Evolutionary conservation across 225 moss, liverwort and hornwort species (phyloP), one percentile per base, ranked within the genome.

Genomic region (Neckera pumila): DNA sequence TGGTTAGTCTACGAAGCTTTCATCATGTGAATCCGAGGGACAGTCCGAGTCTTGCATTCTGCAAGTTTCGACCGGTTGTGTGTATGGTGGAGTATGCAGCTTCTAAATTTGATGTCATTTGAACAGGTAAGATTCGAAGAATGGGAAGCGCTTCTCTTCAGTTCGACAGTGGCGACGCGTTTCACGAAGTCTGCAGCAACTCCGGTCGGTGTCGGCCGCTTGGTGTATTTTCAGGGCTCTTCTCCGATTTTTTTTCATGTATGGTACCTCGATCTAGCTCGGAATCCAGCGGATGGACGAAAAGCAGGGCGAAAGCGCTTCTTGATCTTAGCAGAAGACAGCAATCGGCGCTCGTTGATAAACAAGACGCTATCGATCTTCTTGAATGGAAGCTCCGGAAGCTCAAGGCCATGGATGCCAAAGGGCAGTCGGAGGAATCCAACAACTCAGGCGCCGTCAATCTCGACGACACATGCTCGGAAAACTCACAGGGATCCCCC

Each of bases 331-430:
- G 94, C 69, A 93, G 92, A 75, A 86, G 93, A 49, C 97, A 98
- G 87, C 95, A 97, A 45, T 93, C 90, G 30, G 97, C 97, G 11
- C 91, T 97, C 62, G 91, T 95, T 31, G 93, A 96, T 73, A 96
- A 97, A 80, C 96, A 98, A 80, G 96, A 96, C 30, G 95, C 95
- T 5, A 98, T 98, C 36, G 96, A 96, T 88, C 80, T 98, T 81
- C 90, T 98, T 19, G 94, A 98, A 90, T 96, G 96, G 95, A 98
- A 96, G 85, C 91, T 98, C 36, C 93, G 96, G 59, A 96, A 96
- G 89, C 91, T 98, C 3, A 96, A 96, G 90, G 93, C 92, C 76
- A 76, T 84, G 73, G 90, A 91, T 45, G 85, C 88, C 40, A 93
- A 89, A 82, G 86, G 69, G 31, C 65, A 75, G 17, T 83, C 85